Percentiles rank a stretch among this genome's conserved stretches.
phyloP scores from a whole-genome alignment of 331 rosid species.

The Malus hybrid region DNA sequence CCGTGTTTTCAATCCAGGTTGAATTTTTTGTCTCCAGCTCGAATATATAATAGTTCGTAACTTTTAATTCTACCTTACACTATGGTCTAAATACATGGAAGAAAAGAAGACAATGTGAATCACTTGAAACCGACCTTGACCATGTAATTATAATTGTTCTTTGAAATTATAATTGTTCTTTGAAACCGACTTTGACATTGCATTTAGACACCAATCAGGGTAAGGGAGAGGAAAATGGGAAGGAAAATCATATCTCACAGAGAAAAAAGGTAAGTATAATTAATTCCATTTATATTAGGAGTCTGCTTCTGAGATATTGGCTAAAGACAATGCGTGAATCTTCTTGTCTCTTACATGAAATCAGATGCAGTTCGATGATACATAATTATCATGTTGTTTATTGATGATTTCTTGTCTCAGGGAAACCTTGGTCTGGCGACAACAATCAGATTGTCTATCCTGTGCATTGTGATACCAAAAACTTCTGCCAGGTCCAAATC shows the following conservation, averaged over 20 bases:
- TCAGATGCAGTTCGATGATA: not conserved
- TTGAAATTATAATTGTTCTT: not conserved
- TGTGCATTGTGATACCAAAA: conserved; percentile 71
- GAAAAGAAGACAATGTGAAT: not conserved
- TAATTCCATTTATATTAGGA: not conserved
- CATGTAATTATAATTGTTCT: no score
- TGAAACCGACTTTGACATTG: not conserved
- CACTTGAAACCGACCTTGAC: no score
- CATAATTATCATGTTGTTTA: not conserved
- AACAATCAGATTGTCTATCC: conserved; percentile 21
- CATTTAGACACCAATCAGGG: not conserved
- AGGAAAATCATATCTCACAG: not conserved
- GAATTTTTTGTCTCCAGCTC: not conserved
- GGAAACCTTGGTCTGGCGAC: conserved; percentile 21
- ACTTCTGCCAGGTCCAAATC: conserved; percentile 57
- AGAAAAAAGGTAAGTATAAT: not conserved
- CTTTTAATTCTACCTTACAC: no score
- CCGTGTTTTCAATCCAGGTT: not conserved
- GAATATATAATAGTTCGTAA: no score
- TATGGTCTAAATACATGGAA: not conserved
- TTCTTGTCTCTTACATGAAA: not conserved
- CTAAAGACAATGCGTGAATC: not conserved
- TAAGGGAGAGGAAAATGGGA: not conserved
- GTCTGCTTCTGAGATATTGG: not conserved
- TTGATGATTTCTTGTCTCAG: not conserved